These are phyloP conservation scores for Vachellia collinsii DNA, from an alignment of 306 rosid genomes.

Conservation along the genomic window DNA sequence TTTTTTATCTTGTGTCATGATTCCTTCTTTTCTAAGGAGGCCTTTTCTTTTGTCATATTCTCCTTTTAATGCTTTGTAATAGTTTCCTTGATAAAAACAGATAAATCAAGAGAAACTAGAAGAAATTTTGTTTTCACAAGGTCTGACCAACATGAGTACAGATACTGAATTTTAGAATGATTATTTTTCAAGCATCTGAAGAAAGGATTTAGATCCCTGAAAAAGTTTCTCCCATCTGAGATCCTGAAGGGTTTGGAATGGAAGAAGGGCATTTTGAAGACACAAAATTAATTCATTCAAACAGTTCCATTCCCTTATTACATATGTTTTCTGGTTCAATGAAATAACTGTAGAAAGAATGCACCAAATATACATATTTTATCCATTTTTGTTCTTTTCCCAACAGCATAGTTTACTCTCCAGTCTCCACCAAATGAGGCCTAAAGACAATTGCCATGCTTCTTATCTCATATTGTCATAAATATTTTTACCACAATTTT, in stretches of 20 bases:
- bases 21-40: conserved; percentile 17
- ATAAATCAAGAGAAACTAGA: neutral
- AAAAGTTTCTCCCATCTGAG: too few relatives aligned
- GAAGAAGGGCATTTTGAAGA: neutral
- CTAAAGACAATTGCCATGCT: neutral
- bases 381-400: neutral
- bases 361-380: neutral
- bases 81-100: neutral
- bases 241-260: neutral
- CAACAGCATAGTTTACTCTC: neutral
- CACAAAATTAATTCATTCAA: neutral
- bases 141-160: neutral
- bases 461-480: neutral
- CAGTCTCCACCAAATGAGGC: neutral
- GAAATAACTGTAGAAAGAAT: neutral
- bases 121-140: neutral
- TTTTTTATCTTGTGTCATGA: neutral
- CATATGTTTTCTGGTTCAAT: neutral
- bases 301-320: neutral
- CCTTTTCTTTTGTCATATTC: neutral
- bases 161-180: neutral
- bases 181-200: neutral
- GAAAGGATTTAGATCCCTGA: too few relatives aligned
- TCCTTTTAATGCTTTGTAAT: neutral
- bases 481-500: neutral